Base-by-base conservation (phyloP, 192 early-diverging fungal genomes). In the Coemansia sp. region DNA sequence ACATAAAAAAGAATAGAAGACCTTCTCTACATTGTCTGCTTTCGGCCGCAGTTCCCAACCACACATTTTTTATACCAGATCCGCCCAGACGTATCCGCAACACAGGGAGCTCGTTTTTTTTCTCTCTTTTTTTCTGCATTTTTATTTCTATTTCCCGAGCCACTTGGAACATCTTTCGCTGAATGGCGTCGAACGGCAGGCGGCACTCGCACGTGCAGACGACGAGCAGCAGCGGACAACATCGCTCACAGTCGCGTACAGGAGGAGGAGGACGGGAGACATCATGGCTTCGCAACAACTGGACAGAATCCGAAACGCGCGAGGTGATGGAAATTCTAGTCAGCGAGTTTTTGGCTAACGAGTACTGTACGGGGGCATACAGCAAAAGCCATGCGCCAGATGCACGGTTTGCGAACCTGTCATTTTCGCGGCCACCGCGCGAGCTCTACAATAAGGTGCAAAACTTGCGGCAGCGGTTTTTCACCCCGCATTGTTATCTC, bases 401-500 rank as follows among this genome's bases (percentile, higher is more conserved):
- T 35, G 60, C 67, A 3, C 71, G 77, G 11, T 79, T 79, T 42
- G 39, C 64, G 7, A 24, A 36, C 2, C 42, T 73, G 14, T 63
- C 71, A 17, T 79, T 79, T 39, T 53, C 31, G 11, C 57, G 71
- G 39, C 67, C 71, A n/a, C 46, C 67, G 35, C 67, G 71, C 45
- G 77, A 79, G 64, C 70, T 79, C 43, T 79, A 79, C 71, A 79
- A 79, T 67, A 79, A 79, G 47, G 77, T 79, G 19, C 77, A 79
- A 60, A 79, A 79, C 40, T 45, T 79, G 37, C 68, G 77, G 6
- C 77, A 80, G 65, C 58, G 77, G 6, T 80, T 80, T 65, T 80
- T 80, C 32, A 80, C 77, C 0, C 77, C 77, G 10, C 77, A 80
- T 37, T 67, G 77, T 20, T 80, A 80, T 38, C 62, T 80, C 36